phyloP scores from a whole-genome alignment of 2,329 filamentous ascomycete species.

The Curvularia spicifera region DNA sequence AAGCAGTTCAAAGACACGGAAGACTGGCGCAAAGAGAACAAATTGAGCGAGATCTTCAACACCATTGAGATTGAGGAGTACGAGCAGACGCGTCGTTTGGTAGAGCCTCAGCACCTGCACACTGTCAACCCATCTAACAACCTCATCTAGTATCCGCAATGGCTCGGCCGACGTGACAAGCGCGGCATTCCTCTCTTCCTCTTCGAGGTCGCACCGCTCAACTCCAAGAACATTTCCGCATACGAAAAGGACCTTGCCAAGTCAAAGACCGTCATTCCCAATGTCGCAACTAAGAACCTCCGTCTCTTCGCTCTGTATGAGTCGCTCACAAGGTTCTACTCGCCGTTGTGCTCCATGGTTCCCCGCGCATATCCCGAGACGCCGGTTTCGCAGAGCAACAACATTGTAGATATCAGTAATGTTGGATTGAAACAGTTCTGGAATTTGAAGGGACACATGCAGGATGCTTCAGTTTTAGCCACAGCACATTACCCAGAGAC shows the following conservation, averaged over 20 bases:
- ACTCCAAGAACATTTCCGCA: slow-evolving; percentile 77
- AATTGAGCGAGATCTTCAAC: slow-evolving; percentile 79
- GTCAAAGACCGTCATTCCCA: slow-evolving; percentile 65
- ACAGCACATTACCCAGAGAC: slow-evolving; percentile 97
- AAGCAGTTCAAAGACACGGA: slow-evolving; percentile 88
- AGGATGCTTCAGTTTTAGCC: slow-evolving; percentile 84
- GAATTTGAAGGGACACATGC: slow-evolving; percentile 94
- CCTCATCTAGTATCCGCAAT: slow-evolving; percentile 79
- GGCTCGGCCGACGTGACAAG: slow-evolving; percentile 88
- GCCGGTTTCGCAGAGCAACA: slow-evolving; percentile 91
- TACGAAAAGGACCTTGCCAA: slow-evolving; percentile 72
- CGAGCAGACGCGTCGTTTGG: slow-evolving; percentile 78
- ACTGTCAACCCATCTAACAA: slow-evolving; percentile 24
- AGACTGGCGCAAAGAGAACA: slow-evolving; percentile 81
- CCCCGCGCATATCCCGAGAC: slow-evolving; percentile 75
- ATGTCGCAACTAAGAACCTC: slow-evolving; percentile 75
- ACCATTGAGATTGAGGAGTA: slow-evolving; percentile 87
- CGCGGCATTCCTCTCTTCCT: slow-evolving; percentile 92
- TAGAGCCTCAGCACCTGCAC: slow-evolving; percentile 46
- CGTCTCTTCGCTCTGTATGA: slow-evolving; percentile 93
- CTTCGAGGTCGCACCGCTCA: slow-evolving; percentile 83
- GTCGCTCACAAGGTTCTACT: slow-evolving; percentile 84
- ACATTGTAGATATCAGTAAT: slow-evolving; percentile 90
- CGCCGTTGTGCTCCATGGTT: slow-evolving; percentile 82
- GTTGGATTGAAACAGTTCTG: slow-evolving; percentile 94